These are phyloP conservation scores for Spergularia marina DNA, from an alignment of 148 eudicot species.

Conservation along the genomic window DNA sequence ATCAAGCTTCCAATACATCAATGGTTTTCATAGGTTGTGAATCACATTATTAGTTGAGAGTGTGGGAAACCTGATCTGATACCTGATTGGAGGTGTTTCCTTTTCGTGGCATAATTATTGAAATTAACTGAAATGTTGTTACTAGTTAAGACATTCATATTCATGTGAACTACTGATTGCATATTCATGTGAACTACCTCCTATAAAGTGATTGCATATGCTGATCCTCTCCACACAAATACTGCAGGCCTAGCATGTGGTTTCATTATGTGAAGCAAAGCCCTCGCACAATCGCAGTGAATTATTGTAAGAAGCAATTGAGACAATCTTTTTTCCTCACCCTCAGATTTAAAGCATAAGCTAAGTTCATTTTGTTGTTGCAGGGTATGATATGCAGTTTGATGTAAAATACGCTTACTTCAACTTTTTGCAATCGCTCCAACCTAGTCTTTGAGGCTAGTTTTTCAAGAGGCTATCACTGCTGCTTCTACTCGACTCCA, in stretches of 20 bases:
- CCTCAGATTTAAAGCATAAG: background rate
- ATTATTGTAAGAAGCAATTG: conserved; percentile 60
- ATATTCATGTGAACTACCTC: background rate
- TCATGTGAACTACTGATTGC: background rate
- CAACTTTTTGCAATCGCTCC: conserved; percentile 78
- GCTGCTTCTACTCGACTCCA: background rate
- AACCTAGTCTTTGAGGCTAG: conserved; percentile 14
- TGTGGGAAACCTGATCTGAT: too few species aligned
- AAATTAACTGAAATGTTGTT: too few species aligned
- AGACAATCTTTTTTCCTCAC: background rate
- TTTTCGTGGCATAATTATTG: too few species aligned
- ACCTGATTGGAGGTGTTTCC: too few species aligned
- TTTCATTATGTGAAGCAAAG: conserved; percentile 91
- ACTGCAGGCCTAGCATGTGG: conserved; percentile 99
- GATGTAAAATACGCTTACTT: conserved; percentile 93
- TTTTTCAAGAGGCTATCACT: background rate
- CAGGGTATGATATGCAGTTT: conserved; percentile 99
- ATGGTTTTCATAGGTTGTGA: too few species aligned
- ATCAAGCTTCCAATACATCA: too few species aligned
- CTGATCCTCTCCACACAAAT: background rate
- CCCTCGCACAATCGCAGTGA: conserved; percentile 82
- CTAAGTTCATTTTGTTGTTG: conserved; percentile 21
- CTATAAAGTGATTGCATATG: background rate
- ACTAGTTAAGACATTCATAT: background rate
- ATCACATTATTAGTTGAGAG: too few species aligned